Evolutionary conservation across 257 asterid genomes (phyloP).

Genomic region (Phtheirospermum japonicum): DNA sequence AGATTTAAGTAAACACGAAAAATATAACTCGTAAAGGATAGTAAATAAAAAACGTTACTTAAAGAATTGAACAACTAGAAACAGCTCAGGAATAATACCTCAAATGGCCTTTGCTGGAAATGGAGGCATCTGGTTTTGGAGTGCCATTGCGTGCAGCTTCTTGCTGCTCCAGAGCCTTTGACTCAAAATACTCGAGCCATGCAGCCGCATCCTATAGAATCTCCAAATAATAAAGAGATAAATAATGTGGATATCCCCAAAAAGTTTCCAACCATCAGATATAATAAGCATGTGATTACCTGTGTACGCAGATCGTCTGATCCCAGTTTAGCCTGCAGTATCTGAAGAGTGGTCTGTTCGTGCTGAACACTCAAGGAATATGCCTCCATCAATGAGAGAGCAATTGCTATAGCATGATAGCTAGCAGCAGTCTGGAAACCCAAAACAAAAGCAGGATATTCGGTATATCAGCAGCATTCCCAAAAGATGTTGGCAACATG

Average conservation of each 20-base stretch:
- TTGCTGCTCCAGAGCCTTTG: constrained; percentile 87
- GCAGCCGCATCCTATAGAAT: constrained; percentile 73
- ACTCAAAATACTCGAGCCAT: constrained; percentile 86
- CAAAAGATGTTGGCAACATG: constrained; percentile 17
- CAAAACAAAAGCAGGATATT: constrained; percentile 1
- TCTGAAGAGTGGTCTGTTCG: constrained; percentile 16
- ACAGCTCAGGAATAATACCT: constrained; percentile 39
- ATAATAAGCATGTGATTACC: constrained; percentile 3
- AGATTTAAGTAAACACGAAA: background rate
- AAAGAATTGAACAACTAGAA: background rate
- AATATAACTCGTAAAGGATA: background rate
- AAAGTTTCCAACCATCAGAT: background rate
- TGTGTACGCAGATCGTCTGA: constrained; percentile 9
- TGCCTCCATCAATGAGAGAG: constrained; percentile 3
- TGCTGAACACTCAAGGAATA: background rate
- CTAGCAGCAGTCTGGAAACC: constrained; percentile 76
- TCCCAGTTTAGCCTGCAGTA: constrained; percentile 11
- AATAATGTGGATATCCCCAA: background rate
- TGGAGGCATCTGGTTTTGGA: constrained; percentile 85
- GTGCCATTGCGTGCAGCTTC: constrained; percentile 86
- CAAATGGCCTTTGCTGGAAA: constrained; percentile 84
- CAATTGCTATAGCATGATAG: constrained; percentile 95
- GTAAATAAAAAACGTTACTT: background rate
- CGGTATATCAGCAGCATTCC: background rate
- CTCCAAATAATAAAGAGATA: background rate